phyloP scores from a whole-genome alignment of 2,329 filamentous ascomycete genomes.

The Fusarium illudens region DNA sequence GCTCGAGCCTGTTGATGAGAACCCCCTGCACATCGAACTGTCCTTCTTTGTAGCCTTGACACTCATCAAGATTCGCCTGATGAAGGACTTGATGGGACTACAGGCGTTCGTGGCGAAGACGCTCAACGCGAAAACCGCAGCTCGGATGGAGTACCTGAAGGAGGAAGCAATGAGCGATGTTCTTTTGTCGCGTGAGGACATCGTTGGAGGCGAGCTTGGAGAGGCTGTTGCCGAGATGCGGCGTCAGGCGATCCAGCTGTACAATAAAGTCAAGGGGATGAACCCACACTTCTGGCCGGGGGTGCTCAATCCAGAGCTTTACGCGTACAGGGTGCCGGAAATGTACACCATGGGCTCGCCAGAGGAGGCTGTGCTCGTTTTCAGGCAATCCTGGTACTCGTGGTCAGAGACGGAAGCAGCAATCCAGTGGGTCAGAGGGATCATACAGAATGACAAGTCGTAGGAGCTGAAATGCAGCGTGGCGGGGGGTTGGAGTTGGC shows the following conservation, averaged over 20 bases:
- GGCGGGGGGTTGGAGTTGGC: neutral
- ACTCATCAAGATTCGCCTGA: constrained; percentile 12
- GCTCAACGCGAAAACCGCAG: neutral
- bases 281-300: constrained; percentile 17
- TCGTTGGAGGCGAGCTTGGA: neutral
- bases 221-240: neutral
- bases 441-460: neutral
- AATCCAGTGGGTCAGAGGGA: neutral
- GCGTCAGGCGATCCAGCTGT: neutral
- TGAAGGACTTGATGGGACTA: constrained; percentile 4
- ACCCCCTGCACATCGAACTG: neutral
- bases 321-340: neutral
- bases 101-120: neutral
- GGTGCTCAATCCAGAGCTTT: constrained; percentile 1
- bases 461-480: neutral
- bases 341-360: neutral
- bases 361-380: constrained; percentile 21
- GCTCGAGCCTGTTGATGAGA: constrained; percentile 7
- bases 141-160: neutral
- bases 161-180: constrained; percentile 19
- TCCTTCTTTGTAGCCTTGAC: constrained; percentile 9
- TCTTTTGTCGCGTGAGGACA: neutral
- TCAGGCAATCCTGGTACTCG: constrained; percentile 15
- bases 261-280: constrained; percentile 2
- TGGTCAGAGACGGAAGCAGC: constrained; percentile 16